Conservation (phyloP, 129 eudicot species). For the Gnaphalium uliginosum region DNA sequence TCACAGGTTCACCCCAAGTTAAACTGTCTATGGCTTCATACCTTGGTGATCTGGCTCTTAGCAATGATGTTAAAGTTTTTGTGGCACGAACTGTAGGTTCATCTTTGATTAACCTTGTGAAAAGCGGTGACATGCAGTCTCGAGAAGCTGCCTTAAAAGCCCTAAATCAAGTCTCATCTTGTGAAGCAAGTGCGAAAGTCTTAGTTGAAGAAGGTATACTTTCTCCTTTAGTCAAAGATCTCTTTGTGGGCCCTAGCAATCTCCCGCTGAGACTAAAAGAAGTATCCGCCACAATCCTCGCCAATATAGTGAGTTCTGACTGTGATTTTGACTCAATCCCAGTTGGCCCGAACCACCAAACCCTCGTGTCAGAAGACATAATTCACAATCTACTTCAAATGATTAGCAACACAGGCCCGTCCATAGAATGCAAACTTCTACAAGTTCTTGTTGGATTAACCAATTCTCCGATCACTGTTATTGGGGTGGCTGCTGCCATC, state of each 20-base stretch:
- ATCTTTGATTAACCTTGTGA: conserved; percentile 72
- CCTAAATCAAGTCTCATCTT: conserved; percentile 84
- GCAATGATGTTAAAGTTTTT: conserved; percentile 76
- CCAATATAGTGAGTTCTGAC: conserved; percentile 75
- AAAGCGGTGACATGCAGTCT: conserved; percentile 50
- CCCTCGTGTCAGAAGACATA: conserved; percentile 75
- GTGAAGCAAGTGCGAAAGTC: conserved; percentile 73
- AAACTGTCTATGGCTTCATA: conserved; percentile 84
- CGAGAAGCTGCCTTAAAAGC: conserved; percentile 94
- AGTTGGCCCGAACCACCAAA: conserved; percentile 67
- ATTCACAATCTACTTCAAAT: conserved; percentile 76
- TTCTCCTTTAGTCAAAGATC: conserved; percentile 82
- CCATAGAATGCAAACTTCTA: conserved; percentile 81
- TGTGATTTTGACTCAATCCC: conserved; percentile 64
- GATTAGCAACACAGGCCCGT: conserved; percentile 89
- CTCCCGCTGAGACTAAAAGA: conserved; percentile 76
- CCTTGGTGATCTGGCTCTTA: conserved; percentile 83
- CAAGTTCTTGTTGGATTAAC: conserved; percentile 94
- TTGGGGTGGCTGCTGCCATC: conserved; percentile 71
- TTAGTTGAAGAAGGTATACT: conserved; percentile 78
- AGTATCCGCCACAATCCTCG: conserved; percentile 81
- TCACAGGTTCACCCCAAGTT: conserved; percentile 75
- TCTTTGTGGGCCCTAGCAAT: conserved; percentile 58
- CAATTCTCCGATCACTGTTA: conserved; percentile 57
- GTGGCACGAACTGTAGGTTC: conserved; percentile 83